Base-by-base conservation (phyloP, 441 rosid genomes). In the Gossypium gossypioides region DNA sequence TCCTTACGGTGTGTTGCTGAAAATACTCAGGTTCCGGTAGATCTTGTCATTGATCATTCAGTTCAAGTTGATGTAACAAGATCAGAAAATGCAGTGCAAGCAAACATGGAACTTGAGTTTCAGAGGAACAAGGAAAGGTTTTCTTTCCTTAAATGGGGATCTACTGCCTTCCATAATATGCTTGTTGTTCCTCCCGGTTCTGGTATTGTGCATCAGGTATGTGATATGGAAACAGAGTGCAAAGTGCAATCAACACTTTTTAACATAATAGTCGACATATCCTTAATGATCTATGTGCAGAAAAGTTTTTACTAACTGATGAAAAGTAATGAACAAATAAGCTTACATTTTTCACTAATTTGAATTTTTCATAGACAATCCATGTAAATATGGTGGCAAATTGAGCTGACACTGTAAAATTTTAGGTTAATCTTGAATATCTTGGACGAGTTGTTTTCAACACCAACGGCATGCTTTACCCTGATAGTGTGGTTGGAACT, bases 141-240 rank as follows among this genome's bases (percentile, higher is more conserved):
- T 84, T 93, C 91, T 77, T 96, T 96, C 81, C 97, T 96, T 68
- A 96, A 92, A 76, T 92, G 99, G 99, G 99, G 97, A 13, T 91
- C 98, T 63, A 78, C 84, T 44, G 99, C 97, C 21, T 93, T 96
- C 79, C 89, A 56, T 73, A 96, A 96, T 81, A 96, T 93, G 97
- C 96, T 96, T 73, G 99, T 96, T 77, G 99, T 96, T 72, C 99
- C 99, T 68, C 99, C 98, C 9, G 99, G 98, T 67, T 95, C 99
- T 76, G 99, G 99, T 74, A 96, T 96, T 80, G 98, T 92, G 69
- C 98, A 96, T 86, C 97, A 92, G 97, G 98, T 92, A 87, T 25
- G 16, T 70, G 52, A 12, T 48, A 34, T 58, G 46, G 37, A 60
- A 48, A 74, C 71, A 34, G 25, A 32, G n/a, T 63, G 13, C 22